Evolutionary conservation across 306 rosid species (phyloP).

Genomic region (Gastrolobium bilobum): DNA sequence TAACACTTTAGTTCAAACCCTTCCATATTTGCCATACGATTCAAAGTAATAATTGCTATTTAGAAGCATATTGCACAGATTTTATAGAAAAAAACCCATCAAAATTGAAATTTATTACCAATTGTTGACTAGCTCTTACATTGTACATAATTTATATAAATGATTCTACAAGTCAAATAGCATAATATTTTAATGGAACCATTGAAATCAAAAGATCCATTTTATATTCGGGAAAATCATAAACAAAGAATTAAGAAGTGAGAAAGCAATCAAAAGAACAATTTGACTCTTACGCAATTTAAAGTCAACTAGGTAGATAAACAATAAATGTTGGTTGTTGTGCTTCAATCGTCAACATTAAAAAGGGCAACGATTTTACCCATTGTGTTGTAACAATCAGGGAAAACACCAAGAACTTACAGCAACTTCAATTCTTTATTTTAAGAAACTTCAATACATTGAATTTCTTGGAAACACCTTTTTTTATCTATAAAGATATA

Average conservation of each 20-base stretch:
- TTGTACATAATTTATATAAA: not conserved
- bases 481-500: too few species aligned
- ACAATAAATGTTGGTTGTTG: conserved; percentile 41
- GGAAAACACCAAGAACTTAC: conserved; percentile 38
- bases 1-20: not conserved
- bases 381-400: conserved; percentile 12
- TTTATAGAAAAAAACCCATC: not conserved
- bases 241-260: conserved; percentile 12
- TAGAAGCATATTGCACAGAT: not conserved
- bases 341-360: conserved; percentile 36
- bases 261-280: conserved; percentile 41
- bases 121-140: not conserved
- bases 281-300: conserved; percentile 4
- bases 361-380: conserved; percentile 2
- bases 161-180: conserved; percentile 1
- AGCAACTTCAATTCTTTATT: conserved; percentile 14
- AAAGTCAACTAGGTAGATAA: conserved; percentile 48
- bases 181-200: conserved; percentile 3
- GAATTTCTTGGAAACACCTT: conserved; percentile 36
- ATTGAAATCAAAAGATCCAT: conserved; percentile 13
- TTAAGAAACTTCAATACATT: conserved; percentile 43
- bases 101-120: not conserved
- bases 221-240: not conserved
- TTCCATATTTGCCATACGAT: not conserved
- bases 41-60: not conserved